Conservation (phyloP, 768 basidiomycete genomes). For the Leucogyrophana mollusca region DNA sequence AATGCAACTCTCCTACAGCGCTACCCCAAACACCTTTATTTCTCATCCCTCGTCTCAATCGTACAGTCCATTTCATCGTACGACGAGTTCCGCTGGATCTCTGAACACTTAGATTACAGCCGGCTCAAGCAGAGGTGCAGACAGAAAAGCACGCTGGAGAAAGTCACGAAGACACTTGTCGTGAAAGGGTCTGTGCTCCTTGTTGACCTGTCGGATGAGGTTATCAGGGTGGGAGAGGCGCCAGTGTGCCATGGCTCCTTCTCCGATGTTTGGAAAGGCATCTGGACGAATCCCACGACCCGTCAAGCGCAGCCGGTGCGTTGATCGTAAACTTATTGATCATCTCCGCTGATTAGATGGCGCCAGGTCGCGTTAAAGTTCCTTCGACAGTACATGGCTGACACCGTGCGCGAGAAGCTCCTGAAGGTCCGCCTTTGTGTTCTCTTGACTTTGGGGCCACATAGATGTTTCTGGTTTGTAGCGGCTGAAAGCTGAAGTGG, state of each 20-base stretch:
- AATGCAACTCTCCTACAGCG: constrained; percentile 59
- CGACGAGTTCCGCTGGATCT: constrained; percentile 56
- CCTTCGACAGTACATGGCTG: constrained; percentile 50
- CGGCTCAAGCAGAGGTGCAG: constrained; percentile 55
- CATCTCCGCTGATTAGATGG: background rate
- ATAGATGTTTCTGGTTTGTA: constrained; percentile 17
- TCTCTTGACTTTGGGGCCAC: background rate
- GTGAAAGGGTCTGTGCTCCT: constrained; percentile 49
- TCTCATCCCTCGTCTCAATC: constrained; percentile 51
- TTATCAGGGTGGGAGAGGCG: constrained; percentile 43
- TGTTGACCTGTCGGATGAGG: constrained; percentile 57
- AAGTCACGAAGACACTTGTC: constrained; percentile 53
- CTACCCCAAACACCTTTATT: constrained; percentile 48
- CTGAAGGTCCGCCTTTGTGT: constrained; percentile 37
- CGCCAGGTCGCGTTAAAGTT: constrained; percentile 57
- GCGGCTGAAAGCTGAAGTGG: constrained; percentile 56
- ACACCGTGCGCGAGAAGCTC: constrained; percentile 50
- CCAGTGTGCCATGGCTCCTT: constrained; percentile 56
- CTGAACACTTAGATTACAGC: constrained; percentile 52
- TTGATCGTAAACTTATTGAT: background rate
- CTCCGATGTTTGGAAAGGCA: constrained; percentile 61
- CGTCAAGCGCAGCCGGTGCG: constrained; percentile 28
- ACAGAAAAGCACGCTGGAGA: constrained; percentile 53
- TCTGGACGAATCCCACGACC: constrained; percentile 46
- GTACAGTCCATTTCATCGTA: constrained; percentile 54